A percentile compares a stretch with the other conserved stretches of the same genome.
Evolutionary conservation across 2,329 filamentous ascomycete species (phyloP).

Genomic region (Xylaria sp.): DNA sequence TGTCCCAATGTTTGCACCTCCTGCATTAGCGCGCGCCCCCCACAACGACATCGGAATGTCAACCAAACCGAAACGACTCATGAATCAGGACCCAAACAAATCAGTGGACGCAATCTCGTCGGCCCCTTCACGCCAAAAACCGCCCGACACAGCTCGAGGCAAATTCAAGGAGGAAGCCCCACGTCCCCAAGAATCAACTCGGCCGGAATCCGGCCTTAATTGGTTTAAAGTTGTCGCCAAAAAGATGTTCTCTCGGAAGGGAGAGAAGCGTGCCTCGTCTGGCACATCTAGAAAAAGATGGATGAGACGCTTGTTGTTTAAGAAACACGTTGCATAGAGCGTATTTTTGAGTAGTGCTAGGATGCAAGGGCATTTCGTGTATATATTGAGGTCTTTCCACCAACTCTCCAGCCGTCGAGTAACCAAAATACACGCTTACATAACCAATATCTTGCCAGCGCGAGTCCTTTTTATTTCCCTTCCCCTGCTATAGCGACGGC

Average conservation of each 20-base stretch:
- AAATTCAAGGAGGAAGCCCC: neutral
- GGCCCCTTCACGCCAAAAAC: neutral
- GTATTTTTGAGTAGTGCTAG: too few species aligned
- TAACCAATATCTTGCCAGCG: too few species aligned
- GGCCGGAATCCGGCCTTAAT: neutral
- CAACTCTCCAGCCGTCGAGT: too few species aligned
- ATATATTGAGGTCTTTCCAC: too few species aligned
- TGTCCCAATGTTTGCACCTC: neutral
- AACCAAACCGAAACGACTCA: neutral
- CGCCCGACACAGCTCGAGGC: neutral
- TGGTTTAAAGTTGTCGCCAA: neutral
- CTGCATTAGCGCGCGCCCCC: neutral
- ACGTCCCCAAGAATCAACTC: neutral
- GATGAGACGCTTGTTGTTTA: neutral
- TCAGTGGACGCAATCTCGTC: neutral
- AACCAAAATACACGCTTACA: too few species aligned
- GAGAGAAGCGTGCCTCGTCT: neutral
- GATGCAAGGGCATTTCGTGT: too few species aligned
- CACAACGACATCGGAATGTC: neutral
- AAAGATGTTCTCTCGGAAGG: neutral
- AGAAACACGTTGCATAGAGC: neutral
- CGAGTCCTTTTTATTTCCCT: too few species aligned
- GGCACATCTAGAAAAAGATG: neutral
- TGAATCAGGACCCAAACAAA: neutral
- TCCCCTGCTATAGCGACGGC: too few species aligned